A percentile compares a stretch with the other conserved stretches of the same genome.
Conservation (phyloP, 2,329 filamentous ascomycete genomes). For the Grosmannia serpens region DNA sequence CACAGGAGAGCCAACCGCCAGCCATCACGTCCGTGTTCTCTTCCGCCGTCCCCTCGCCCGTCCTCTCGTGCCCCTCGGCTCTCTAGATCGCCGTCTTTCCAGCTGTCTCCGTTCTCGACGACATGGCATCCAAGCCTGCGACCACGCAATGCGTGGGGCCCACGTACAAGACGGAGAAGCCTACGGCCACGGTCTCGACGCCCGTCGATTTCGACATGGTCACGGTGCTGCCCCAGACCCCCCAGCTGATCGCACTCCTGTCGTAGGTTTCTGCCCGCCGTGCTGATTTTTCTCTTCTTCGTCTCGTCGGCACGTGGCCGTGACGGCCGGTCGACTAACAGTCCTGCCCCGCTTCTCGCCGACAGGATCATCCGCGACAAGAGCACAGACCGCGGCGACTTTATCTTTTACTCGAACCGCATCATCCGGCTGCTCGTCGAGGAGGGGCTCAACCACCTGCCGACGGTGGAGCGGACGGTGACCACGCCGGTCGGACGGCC, state of each 20-base stretch:
- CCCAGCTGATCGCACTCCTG: slow-evolving; percentile 91
- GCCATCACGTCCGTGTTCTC: neutral
- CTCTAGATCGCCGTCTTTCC: neutral
- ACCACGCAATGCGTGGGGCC: slow-evolving; percentile 64
- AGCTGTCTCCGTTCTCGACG: neutral
- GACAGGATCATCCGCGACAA: slow-evolving; percentile 87
- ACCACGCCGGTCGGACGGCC: slow-evolving; percentile 81
- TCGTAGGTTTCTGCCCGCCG: slow-evolving; percentile 56
- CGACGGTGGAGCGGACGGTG: slow-evolving; percentile 77
- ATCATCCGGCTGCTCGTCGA: slow-evolving; percentile 95
- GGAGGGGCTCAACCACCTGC: slow-evolving; percentile 92
- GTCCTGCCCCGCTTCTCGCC: neutral
- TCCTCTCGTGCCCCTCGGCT: neutral
- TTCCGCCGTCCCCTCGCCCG: neutral
- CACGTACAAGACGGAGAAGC: slow-evolving; percentile 62
- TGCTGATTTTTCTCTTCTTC: neutral
- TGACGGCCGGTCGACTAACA: neutral
- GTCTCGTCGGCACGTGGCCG: neutral
- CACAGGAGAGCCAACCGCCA: neutral
- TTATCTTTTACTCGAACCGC: slow-evolving; percentile 98
- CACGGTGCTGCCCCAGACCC: slow-evolving; percentile 80
- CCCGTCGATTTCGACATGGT: slow-evolving; percentile 76
- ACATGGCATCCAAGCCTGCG: slow-evolving; percentile 24
- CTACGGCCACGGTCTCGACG: slow-evolving; percentile 79
- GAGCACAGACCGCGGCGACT: slow-evolving; percentile 82